Evolutionary conservation across 2,329 filamentous ascomycete species (phyloP).

Genomic region (Monascus ruber): DNA sequence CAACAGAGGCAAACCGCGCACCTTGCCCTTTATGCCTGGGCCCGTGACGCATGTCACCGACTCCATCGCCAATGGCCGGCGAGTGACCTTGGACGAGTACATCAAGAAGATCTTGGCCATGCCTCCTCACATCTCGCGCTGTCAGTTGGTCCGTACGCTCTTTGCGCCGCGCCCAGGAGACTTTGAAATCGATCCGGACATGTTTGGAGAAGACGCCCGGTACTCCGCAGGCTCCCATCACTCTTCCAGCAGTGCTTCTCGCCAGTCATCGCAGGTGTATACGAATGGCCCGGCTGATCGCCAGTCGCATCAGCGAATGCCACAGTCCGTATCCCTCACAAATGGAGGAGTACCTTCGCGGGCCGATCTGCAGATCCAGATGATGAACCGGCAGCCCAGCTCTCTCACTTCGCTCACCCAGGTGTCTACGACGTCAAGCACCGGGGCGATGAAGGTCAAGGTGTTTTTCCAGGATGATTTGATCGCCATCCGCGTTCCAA

Average conservation of each 20-base stretch:
- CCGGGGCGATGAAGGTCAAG: constrained; percentile 74
- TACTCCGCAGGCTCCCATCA: constrained; percentile 59
- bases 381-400: constrained; percentile 39
- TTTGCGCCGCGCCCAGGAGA: constrained; percentile 85
- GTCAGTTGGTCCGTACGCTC: constrained; percentile 75
- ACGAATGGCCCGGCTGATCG: constrained; percentile 40
- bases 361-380: constrained; percentile 21
- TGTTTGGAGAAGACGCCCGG: constrained; percentile 57
- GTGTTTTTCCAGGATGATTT: constrained; percentile 87
- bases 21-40: constrained; percentile 92
- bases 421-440: constrained; percentile 25
- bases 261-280: constrained; percentile 55
- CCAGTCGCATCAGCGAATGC: constrained; percentile 28
- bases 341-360: constrained; percentile 28
- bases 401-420: constrained; percentile 47
- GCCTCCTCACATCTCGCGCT: constrained; percentile 72
- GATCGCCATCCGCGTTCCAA: constrained; percentile 79
- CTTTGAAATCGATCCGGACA: constrained; percentile 74
- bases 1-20: constrained; percentile 68
- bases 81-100: constrained; percentile 89
- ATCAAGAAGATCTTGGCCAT: constrained; percentile 82
- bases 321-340: constrained; percentile 19
- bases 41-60: constrained; percentile 98
- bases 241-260: constrained; percentile 53
- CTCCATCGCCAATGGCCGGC: constrained; percentile 82